These are phyloP conservation scores for Dalechampia spathulata DNA, from an alignment of 441 rosid species.

Conservation along the genomic window DNA sequence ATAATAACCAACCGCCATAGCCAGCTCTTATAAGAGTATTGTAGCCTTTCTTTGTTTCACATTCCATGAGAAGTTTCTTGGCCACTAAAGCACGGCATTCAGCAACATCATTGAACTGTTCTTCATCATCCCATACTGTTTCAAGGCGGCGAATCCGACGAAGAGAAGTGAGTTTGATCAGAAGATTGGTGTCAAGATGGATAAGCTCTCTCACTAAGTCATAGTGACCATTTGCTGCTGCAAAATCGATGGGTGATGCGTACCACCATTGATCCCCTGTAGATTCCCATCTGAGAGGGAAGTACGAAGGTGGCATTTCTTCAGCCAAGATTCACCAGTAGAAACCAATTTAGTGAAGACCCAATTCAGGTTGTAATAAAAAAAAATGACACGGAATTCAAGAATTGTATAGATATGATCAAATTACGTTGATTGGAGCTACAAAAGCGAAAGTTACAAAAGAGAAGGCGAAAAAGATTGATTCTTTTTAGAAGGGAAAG, in stretches of 20 bases:
- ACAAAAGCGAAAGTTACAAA: background rate
- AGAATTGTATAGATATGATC: background rate
- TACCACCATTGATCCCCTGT: constrained; percentile 99
- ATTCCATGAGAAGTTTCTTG: constrained; percentile 40
- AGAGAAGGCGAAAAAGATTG: background rate
- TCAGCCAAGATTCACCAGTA: background rate
- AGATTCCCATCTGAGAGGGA: constrained; percentile 99
- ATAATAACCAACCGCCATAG: constrained; percentile 92
- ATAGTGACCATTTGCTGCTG: constrained; percentile 90
- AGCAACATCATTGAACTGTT: constrained; percentile 49
- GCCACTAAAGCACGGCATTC: constrained; percentile 67
- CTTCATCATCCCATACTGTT: constrained; percentile 94
- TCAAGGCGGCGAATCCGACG: constrained; percentile 96
- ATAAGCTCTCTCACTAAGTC: constrained; percentile 81
- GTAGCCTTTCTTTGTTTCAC: constrained; percentile 36
- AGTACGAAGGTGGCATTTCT: constrained; percentile 61
- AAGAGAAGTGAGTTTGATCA: constrained; percentile 92
- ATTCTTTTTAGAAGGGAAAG: constrained; percentile 7
- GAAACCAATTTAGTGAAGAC: background rate
- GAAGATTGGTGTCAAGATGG: constrained; percentile 78
- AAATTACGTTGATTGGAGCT: background rate
- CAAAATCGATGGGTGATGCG: constrained; percentile 94
- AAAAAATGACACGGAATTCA: constrained; percentile 1
- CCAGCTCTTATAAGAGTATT: constrained; percentile 81
- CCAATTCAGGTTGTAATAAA: constrained; percentile 6